Percentiles rank a stretch among this genome's conserved stretches.
These are phyloP conservation scores for Magnolia changhungtana DNA, from an alignment of 164 flowering plant species.

Conservation along the genomic window DNA sequence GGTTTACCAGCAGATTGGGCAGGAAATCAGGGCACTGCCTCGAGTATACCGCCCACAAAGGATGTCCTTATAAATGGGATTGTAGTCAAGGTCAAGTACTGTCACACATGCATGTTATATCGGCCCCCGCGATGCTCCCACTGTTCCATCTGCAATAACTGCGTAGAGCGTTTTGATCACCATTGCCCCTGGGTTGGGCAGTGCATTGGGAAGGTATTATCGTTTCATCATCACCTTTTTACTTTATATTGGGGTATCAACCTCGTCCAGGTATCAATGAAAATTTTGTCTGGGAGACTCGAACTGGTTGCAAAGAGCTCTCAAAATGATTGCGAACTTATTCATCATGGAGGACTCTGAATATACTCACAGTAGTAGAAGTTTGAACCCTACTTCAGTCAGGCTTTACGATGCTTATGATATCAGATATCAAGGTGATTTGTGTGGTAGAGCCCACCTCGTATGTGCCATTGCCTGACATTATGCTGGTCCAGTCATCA, in stretches of 20 bases:
- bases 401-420: neutral
- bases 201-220: conserved; percentile 58
- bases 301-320: neutral
- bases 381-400: neutral
- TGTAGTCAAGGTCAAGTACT: conserved; percentile 55
- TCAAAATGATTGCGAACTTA: neutral
- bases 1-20: conserved; percentile 26
- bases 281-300: neutral
- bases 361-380: neutral
- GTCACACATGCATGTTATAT: conserved; percentile 74
- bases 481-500: no score
- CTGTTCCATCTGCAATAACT: conserved; percentile 72
- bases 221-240: neutral
- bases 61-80: conserved; percentile 57
- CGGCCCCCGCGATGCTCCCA: conserved; percentile 84
- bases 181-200: conserved; percentile 93
- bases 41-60: conserved; percentile 49
- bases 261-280: neutral
- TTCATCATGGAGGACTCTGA: neutral
- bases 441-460: neutral
- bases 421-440: neutral
- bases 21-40: conserved; percentile 20
- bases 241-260: neutral
- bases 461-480: neutral
- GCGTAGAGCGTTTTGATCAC: conserved; percentile 79